Evolutionary conservation across 2,329 filamentous ascomycete genomes (phyloP).

Genomic region (Penicillium sp.): DNA sequence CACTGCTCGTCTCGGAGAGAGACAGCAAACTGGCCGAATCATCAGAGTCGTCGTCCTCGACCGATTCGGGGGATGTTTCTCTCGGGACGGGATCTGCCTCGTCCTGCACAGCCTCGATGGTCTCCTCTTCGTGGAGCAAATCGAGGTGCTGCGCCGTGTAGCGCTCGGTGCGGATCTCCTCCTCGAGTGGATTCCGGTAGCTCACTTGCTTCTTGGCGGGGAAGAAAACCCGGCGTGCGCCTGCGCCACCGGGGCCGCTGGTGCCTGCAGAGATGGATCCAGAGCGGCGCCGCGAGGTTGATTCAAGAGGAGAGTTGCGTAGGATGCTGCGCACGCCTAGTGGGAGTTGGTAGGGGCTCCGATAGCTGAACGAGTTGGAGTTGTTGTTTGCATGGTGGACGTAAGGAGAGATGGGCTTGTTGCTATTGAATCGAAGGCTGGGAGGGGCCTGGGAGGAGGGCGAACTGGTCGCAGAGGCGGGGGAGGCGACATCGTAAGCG

Average conservation of each 20-base stretch:
- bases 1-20: slow-evolving; percentile 33
- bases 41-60: slow-evolving; percentile 34
- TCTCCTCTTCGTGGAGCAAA: slow-evolving; percentile 39
- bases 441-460: slow-evolving; percentile 34
- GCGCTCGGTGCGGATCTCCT: slow-evolving; percentile 60
- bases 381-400: slow-evolving; percentile 22
- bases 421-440: slow-evolving; percentile 29
- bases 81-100: slow-evolving; percentile 16
- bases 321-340: slow-evolving; percentile 52
- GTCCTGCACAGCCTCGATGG: slow-evolving; percentile 20
- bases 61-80: slow-evolving; percentile 25
- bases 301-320: slow-evolving; percentile 51
- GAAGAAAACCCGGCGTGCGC: slow-evolving; percentile 49
- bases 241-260: slow-evolving; percentile 37
- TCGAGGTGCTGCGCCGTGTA: slow-evolving; percentile 62
- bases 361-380: slow-evolving; percentile 16
- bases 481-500: slow-evolving; percentile 54
- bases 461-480: slow-evolving; percentile 45
- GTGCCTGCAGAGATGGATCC: slow-evolving; percentile 41
- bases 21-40: slow-evolving; percentile 35
- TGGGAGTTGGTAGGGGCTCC: slow-evolving; percentile 47
- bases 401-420: slow-evolving; percentile 39
- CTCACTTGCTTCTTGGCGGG: slow-evolving; percentile 61
- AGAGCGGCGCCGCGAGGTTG: slow-evolving; percentile 44
- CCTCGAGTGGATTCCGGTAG: slow-evolving; percentile 60